Evolutionary conservation across 768 basidiomycete species (phyloP).

Genomic region (Paxillus involutus): DNA sequence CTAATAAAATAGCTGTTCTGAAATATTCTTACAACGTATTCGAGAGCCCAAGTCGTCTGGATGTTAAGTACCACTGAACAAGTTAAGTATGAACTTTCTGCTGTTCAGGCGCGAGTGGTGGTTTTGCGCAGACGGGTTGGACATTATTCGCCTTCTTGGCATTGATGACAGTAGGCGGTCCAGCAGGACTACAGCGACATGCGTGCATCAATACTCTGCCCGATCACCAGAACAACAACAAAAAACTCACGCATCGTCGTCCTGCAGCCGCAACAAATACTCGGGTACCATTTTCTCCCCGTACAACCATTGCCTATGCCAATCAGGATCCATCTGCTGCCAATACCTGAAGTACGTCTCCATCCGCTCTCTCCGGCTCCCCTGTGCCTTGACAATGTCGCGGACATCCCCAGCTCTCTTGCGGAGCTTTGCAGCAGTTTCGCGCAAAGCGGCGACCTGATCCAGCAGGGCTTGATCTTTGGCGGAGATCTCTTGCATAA

Average conservation of each 20-base stretch:
- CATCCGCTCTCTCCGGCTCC: constrained; percentile 25
- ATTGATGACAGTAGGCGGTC: constrained; percentile 3
- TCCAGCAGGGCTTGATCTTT: constrained; percentile 17
- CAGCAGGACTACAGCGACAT: constrained; percentile 4
- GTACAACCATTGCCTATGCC: constrained; percentile 28
- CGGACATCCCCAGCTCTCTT: constrained; percentile 23
- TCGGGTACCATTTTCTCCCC: constrained; percentile 8
- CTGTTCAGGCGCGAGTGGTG: constrained; percentile 1
- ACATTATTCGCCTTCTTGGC: background rate
- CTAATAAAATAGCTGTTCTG: too few relatives aligned
- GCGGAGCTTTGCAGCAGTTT: constrained; percentile 17
- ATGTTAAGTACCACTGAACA: too few relatives aligned
- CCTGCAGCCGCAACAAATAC: background rate
- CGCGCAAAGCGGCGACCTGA: constrained; percentile 6
- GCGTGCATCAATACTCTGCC: background rate
- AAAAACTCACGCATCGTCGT: constrained; percentile 3
- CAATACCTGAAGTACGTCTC: constrained; percentile 28
- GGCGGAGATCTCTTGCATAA: constrained; percentile 25
- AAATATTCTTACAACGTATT: too few relatives aligned
- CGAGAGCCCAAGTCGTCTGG: too few relatives aligned
- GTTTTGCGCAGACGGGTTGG: background rate
- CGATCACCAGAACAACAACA: background rate
- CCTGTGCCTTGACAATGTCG: constrained; percentile 21
- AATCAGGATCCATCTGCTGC: constrained; percentile 20
- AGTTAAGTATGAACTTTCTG: too few relatives aligned